phyloP scores from a whole-genome alignment of 2,329 filamentous ascomycete genomes.

The Phyllosticta ampelicida region DNA sequence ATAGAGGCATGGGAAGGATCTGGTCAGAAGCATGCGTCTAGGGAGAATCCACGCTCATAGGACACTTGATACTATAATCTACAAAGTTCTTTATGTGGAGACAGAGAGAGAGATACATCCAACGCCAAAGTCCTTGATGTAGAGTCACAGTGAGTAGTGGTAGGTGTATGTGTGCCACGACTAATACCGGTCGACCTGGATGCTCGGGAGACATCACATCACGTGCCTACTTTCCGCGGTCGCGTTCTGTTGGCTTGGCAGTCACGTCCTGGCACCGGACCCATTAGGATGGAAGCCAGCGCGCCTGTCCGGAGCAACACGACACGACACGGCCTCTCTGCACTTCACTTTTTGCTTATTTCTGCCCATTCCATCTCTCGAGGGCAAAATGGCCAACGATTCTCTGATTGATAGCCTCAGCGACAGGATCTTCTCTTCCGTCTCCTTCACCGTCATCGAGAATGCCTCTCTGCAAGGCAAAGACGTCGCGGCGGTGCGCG shows the following conservation, averaged over 20 bases:
- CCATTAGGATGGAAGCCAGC: too few relatives aligned
- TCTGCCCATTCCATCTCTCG: neutral
- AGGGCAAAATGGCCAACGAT: slow-evolving; percentile 3
- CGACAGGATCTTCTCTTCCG: slow-evolving; percentile 25
- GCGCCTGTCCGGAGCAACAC: neutral
- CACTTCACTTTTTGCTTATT: neutral
- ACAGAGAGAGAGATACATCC: too few relatives aligned
- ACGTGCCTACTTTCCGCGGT: neutral
- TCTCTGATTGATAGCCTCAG: slow-evolving; percentile 11
- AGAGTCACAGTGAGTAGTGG: too few relatives aligned
- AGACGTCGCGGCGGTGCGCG: slow-evolving; percentile 18
- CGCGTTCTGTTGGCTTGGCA: neutral
- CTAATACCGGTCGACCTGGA: too few relatives aligned
- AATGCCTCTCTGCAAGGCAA: slow-evolving; percentile 24
- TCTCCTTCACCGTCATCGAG: slow-evolving; percentile 35
- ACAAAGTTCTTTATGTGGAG: too few relatives aligned
- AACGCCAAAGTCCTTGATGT: too few relatives aligned
- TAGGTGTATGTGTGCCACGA: too few relatives aligned
- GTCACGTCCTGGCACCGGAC: slow-evolving; percentile 3
- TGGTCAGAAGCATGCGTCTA: too few relatives aligned
- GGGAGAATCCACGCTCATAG: too few relatives aligned
- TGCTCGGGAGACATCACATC: too few relatives aligned
- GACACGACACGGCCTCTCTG: slow-evolving; percentile 1
- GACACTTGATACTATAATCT: too few relatives aligned
- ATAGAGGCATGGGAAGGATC: too few relatives aligned